A percentile compares a stretch with the other conserved stretches of the same genome.
These are phyloP conservation scores for Amanita rubescens DNA, from an alignment of 768 basidiomycete species.

Conservation along the genomic window DNA sequence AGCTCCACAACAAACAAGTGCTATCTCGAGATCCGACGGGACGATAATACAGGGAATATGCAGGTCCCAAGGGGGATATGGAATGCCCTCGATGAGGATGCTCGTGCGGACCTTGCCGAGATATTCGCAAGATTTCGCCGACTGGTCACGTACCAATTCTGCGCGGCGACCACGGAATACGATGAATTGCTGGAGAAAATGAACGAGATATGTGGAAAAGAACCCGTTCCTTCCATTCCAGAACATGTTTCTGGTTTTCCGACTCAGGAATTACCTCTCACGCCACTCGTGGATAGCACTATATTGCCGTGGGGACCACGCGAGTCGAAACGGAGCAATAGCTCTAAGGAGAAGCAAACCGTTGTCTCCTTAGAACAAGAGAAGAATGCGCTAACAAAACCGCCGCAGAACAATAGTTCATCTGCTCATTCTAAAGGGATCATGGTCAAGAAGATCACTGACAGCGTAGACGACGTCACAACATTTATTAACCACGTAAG, in stretches of 20 bases:
- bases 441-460: no score
- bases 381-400: no score
- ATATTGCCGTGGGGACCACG: neutral
- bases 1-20: neutral
- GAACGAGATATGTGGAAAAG: neutral
- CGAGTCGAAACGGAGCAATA: no score
- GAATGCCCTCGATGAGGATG: neutral
- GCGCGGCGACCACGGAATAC: neutral
- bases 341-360: no score
- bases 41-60: neutral
- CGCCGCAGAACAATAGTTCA: no score
- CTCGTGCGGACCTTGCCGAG: neutral
- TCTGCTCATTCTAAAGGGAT: no score
- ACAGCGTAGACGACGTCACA: no score
- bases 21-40: neutral
- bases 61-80: neutral
- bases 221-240: neutral
- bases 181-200: neutral
- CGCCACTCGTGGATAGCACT: neutral
- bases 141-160: neutral
- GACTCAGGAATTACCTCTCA: neutral
- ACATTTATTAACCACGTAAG: no score
- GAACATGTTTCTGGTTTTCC: neutral
- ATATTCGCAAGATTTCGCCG: neutral
- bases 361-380: no score